Percentiles rank a stretch among this genome's conserved stretches.
These are phyloP conservation scores for Aspergillus caelatus DNA, from an alignment of 2,329 filamentous ascomycete species.

Conservation along the genomic window DNA sequence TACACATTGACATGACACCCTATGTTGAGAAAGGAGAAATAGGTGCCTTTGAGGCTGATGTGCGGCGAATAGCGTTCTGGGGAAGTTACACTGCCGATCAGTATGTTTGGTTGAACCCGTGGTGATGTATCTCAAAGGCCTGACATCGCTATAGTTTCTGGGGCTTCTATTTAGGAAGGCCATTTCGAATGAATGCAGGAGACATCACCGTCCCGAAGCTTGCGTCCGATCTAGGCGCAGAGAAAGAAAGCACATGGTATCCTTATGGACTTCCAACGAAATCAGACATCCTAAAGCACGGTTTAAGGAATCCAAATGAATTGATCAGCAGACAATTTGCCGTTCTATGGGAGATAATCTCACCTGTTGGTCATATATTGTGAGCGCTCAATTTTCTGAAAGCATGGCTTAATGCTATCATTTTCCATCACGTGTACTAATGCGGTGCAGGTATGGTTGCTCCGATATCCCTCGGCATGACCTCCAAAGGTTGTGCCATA, in stretches of 20 bases:
- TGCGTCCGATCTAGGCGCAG: constrained; percentile 26
- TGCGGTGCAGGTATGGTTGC: constrained; percentile 36
- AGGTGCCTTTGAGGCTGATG: constrained; percentile 41
- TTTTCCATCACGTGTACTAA: constrained; percentile 13
- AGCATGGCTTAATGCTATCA: neutral
- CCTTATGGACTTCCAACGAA: constrained; percentile 30
- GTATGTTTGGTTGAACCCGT: constrained; percentile 23
- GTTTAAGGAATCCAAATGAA: constrained; percentile 35
- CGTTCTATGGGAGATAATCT: constrained; percentile 48
- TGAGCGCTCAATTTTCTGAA: constrained; percentile 18
- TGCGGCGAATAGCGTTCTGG: constrained; percentile 48
- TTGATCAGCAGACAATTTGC: constrained; percentile 43
- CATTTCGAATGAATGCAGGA: constrained; percentile 45
- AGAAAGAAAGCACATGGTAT: constrained; percentile 36
- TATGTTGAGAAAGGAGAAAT: constrained; percentile 47
- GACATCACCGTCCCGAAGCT: constrained; percentile 47
- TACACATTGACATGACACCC: constrained; percentile 44
- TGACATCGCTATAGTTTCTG: constrained; percentile 35
- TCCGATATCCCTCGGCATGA: constrained; percentile 42
- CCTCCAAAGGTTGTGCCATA: constrained; percentile 37
- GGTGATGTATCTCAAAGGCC: neutral
- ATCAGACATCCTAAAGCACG: neutral
- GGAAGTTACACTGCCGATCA: constrained; percentile 47
- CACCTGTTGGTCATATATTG: constrained; percentile 47
- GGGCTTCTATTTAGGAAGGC: constrained; percentile 48